Evolutionary conservation across 441 rosid genomes (phyloP).

Genomic region (Flueggea neowawraea): DNA sequence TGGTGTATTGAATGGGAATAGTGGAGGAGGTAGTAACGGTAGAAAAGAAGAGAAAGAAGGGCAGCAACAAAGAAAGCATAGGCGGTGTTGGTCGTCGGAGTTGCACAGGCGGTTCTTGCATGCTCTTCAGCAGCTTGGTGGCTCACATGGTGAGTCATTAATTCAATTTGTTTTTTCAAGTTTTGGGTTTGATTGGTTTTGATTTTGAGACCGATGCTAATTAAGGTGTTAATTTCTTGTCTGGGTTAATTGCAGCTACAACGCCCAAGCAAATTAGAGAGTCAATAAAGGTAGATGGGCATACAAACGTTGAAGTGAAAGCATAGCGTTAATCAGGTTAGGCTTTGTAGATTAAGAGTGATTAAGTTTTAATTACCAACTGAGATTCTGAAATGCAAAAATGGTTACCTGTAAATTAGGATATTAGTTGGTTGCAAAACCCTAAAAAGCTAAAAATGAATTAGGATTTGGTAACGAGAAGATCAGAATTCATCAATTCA

Average conservation of each 20-base stretch:
- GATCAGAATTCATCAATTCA: no score
- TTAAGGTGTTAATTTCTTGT: neutral
- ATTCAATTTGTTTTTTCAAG: neutral
- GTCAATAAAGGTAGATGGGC: slow-evolving; percentile 93
- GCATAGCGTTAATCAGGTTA: slow-evolving; percentile 25
- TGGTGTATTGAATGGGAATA: no score
- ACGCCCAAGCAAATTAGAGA: slow-evolving; percentile 95
- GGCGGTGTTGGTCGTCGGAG: slow-evolving; percentile 91
- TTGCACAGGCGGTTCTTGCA: slow-evolving; percentile 71
- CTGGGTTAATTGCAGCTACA: slow-evolving; percentile 47
- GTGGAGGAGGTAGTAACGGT: slow-evolving; percentile 13
- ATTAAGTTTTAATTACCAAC: no score
- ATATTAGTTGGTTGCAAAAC: no score
- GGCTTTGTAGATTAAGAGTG: no score
- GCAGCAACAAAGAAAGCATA: slow-evolving; percentile 43
- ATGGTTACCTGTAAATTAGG: no score
- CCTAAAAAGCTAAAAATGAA: no score
- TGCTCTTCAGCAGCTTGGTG: slow-evolving; percentile 91
- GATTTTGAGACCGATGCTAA: neutral
- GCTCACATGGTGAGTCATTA: slow-evolving; percentile 56
- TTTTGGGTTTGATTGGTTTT: neutral
- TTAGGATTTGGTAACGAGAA: neutral
- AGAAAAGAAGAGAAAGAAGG: slow-evolving; percentile 33
- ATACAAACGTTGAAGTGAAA: slow-evolving; percentile 96
- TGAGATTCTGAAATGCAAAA: no score